These are phyloP conservation scores for Fragilariopsis cylindrus DNA, from an alignment of 108 stramenopile species.

Conservation along the genomic window DNA sequence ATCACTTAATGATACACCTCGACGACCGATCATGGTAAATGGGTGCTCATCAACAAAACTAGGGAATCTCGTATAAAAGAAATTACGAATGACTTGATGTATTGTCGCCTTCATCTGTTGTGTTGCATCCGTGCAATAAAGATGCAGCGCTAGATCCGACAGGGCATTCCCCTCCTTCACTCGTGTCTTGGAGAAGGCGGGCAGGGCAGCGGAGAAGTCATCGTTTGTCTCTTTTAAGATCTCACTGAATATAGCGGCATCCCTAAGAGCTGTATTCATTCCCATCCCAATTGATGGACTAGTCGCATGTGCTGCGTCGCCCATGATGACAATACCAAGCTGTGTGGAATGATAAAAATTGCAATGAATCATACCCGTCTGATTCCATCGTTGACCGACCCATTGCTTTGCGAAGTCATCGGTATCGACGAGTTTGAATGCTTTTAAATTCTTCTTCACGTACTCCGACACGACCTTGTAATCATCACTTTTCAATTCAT, in stretches of 20 bases:
- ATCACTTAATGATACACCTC: constrained; percentile 29
- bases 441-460: constrained; percentile 48
- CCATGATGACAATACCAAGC: constrained; percentile 41
- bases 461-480: constrained; percentile 42
- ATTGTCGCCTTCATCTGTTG: constrained; percentile 24
- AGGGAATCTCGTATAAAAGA: constrained; percentile 42
- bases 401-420: constrained; percentile 52
- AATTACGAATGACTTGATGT: constrained; percentile 24
- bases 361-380: constrained; percentile 56
- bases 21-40: constrained; percentile 27
- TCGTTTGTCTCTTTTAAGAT: constrained; percentile 47
- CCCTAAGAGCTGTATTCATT: constrained; percentile 68
- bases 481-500: constrained; percentile 49
- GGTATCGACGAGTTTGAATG: constrained; percentile 42
- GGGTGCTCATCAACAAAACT: constrained; percentile 32
- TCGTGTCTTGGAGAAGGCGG: constrained; percentile 45
- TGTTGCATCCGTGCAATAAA: constrained; percentile 46
- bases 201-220: constrained; percentile 41
- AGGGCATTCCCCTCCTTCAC: constrained; percentile 62
- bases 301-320: constrained; percentile 62
- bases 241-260: constrained; percentile 50
- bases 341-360: constrained; percentile 43
- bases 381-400: constrained; percentile 56
- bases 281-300: constrained; percentile 61
- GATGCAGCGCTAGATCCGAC: constrained; percentile 41